Base-by-base conservation (phyloP, 306 rosid genomes). In the Bauhinia variegata region DNA sequence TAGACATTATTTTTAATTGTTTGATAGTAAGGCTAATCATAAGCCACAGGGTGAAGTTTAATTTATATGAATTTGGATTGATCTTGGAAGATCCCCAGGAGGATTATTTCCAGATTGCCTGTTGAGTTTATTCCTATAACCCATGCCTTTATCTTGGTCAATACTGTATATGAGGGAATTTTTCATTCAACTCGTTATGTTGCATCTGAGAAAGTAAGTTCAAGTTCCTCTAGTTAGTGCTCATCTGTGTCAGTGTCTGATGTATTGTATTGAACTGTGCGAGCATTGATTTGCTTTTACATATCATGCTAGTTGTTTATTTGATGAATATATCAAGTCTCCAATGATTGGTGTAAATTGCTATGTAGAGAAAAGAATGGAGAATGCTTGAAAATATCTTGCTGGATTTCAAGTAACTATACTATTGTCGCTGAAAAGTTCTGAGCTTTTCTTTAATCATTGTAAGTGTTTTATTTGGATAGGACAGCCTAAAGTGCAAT, bases 401-500 rank as follows among this genome's bases (percentile, higher is more conserved):
- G 1, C 16, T 68, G 28, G 54, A 58, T 63, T 73, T 41, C n/a
- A 37, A 67, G 39, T 56, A 23, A 19, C 11, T 19, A 28, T 36
- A 50, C n/a, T 19, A 44, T 61, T 43, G 33, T 68, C 55, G 68
- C 56, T 65, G 33, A 41, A 66, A 52, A 60, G 64, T 34, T 69
- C 55, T 70, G 18, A 49, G 42, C n/a, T 56, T 74, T 62, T 33
- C 49, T 74, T 70, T 30, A 17, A 47, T 19, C 49, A 31, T 41
- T 61, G 47, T 61, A 73, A 71, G 55, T 50, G 65, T 47, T 65
- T 68, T 66, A 16, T 57, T 65, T 69, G 14, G 53, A 48, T 56
- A 71, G 72, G 50, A 54, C 76, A 41, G 84, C 49, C 44, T 13
- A 74, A 52, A 41, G 84, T 54, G 49, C 15, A 74, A 52, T 50